Evolutionary conservation across 2,329 filamentous ascomycete genomes (phyloP), one percentile per base, ranked within the genome.

Genomic region (Exutisphaerella laricina): DNA sequence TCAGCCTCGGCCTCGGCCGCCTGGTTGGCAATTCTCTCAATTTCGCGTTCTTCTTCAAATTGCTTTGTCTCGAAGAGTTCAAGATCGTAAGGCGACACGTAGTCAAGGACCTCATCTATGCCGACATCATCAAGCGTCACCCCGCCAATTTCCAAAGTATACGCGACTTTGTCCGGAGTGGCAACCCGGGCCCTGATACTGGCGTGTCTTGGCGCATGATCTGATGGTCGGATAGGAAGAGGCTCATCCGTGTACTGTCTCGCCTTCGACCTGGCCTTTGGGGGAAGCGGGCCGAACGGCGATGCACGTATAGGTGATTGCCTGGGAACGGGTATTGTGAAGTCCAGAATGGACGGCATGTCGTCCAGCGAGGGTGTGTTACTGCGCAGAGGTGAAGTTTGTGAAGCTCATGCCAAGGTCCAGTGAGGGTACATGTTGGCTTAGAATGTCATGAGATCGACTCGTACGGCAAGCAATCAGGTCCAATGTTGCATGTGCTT

Each of bases 31-130:
- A 55, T 48, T 9, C 42, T 44, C 21, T 48, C 29, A 2, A 53
- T 39, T 22, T 57, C 56, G 2, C 43, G 39, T 36, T 61, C 58
- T 20, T 57, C 49, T 6, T 49, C 50, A 45, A 65, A 65, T 16
- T 51, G 45, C 25, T 44, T 36, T 41, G 61, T 58, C 39, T 65
- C 62, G 35, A 53, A 65, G 2, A 50, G 51, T 41, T 65, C 62
- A 16, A 64, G 45, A 23, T 62, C 56, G 21, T 54, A 48, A n/a
- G 59, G 46, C 4, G 60, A 63, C 10, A 64, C 57, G 42, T 62
- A 64, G 14, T 63, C 55, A 6, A 60, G 45, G 14, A 64, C 52
- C 35, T 63, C 59, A 9, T 59, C 45, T 3, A 62, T 30, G 5
- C 46, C 40, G 29, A 65, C 49, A 29, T 57, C 51, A 3, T 53